These are phyloP conservation scores for Linum usitatissimum DNA, from an alignment of 345 rosid species.

Conservation along the genomic window DNA sequence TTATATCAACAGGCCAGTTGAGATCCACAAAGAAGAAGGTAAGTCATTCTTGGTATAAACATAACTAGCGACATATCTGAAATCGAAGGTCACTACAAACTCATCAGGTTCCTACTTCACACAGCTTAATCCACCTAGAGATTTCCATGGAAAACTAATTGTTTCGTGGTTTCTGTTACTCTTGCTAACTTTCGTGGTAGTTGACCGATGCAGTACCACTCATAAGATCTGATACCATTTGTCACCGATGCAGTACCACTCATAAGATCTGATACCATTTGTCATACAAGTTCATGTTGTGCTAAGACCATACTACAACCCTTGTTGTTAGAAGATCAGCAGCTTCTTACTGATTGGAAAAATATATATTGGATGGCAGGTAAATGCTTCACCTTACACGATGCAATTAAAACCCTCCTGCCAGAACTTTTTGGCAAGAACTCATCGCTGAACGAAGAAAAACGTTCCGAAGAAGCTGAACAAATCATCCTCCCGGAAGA, in stretches of 20 bases:
- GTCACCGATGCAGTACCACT: not conserved
- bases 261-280: too few species aligned
- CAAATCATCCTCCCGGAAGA: conserved; percentile 24
- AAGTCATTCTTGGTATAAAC: too few species aligned
- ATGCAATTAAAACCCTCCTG: conserved; percentile 53
- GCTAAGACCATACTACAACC: too few species aligned
- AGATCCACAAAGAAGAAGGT: conserved; percentile 67
- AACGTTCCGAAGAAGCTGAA: conserved; percentile 13
- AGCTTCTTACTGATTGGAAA: not conserved
- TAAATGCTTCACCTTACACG: conserved; percentile 50
- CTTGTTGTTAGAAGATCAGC: not conserved
- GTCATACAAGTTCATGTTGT: too few species aligned
- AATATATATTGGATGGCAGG: conserved; percentile 29
- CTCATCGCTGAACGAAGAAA: conserved; percentile 14
- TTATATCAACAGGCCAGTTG: conserved; percentile 64
- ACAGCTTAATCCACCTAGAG: not conserved
- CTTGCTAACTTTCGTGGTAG: not conserved
- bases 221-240: too few species aligned
- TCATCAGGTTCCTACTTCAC: not conserved
- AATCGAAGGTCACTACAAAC: too few species aligned
- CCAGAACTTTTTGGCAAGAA: conserved; percentile 35
- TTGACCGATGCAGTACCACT: not conserved
- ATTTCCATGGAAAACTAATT: too few species aligned
- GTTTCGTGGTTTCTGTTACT: not conserved
- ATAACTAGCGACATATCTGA: too few species aligned